Percentiles rank a stretch among this genome's conserved stretches.
phyloP scores from a whole-genome alignment of 2,329 filamentous ascomycete genomes.

The Trichoderma hamatum region DNA sequence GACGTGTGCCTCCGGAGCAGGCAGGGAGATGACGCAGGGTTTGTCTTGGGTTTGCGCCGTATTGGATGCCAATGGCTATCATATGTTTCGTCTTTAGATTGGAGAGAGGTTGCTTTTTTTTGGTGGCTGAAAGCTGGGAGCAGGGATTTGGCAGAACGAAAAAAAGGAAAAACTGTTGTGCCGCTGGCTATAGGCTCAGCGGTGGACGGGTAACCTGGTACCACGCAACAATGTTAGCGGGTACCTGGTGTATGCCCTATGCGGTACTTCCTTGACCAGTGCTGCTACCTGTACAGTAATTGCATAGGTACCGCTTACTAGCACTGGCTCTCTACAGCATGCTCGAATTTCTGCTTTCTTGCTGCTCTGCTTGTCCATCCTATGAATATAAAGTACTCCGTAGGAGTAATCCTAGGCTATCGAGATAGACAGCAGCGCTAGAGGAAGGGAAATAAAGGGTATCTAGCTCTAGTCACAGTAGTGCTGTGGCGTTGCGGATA shows the following conservation, averaged over 20 bases:
- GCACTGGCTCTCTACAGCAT: background rate
- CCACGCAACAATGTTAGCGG: background rate
- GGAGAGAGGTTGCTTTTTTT: slow-evolving; percentile 8
- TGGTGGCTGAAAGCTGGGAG: slow-evolving; percentile 12
- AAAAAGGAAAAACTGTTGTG: slow-evolving; percentile 28
- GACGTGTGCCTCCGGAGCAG: slow-evolving; percentile 1
- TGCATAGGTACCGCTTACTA: background rate
- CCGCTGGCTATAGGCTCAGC: slow-evolving; percentile 21
- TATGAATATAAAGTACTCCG: too few species aligned
- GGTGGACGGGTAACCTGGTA: slow-evolving; percentile 8
- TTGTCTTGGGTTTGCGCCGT: slow-evolving; percentile 6
- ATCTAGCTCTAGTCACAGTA: background rate
- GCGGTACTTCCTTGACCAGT: background rate
- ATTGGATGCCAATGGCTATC: slow-evolving; percentile 1
- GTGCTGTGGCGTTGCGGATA: background rate
- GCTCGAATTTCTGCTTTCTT: background rate
- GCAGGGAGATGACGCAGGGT: slow-evolving; percentile 13
- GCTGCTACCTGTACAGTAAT: background rate
- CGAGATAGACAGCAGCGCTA: slow-evolving; percentile 1
- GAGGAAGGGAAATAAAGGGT: background rate
- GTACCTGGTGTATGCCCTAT: background rate
- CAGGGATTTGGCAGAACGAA: slow-evolving; percentile 7
- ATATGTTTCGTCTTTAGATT: background rate
- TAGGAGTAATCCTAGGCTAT: background rate
- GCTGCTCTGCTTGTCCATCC: background rate